A percentile compares a stretch with the other conserved stretches of the same genome.
phyloP scores from a whole-genome alignment of 305 asterid species.

The Solanum chacoense region DNA sequence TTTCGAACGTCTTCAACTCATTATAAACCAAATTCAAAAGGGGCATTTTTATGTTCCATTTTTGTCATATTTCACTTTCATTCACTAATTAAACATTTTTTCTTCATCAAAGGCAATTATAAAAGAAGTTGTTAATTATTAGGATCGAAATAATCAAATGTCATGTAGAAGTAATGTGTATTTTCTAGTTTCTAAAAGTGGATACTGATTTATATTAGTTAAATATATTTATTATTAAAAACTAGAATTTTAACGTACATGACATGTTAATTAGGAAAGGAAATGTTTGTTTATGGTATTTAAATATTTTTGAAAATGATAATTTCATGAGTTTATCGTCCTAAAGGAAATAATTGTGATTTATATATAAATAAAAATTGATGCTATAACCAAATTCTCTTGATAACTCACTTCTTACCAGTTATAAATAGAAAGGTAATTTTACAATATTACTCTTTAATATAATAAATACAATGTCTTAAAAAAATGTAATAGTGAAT shows the following conservation, averaged over 20 bases:
- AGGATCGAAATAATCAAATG: too few relatives aligned
- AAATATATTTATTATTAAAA: background rate
- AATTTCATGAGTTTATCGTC: background rate
- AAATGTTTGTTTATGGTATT: background rate
- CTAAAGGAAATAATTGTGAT: background rate
- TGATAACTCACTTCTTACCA: background rate
- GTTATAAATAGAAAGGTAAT: too few relatives aligned
- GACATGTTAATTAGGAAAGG: background rate
- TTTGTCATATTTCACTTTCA: background rate
- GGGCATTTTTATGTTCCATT: background rate
- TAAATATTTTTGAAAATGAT: background rate
- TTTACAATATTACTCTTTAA: too few relatives aligned
- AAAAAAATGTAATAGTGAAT: too few relatives aligned
- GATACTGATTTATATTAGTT: background rate
- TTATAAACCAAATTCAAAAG: background rate
- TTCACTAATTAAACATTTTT: background rate
- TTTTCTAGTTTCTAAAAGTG: background rate
- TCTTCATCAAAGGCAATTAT: background rate
- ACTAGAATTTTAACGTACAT: background rate
- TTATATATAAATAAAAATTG: background rate
- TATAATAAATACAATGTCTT: too few relatives aligned
- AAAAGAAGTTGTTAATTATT: too few relatives aligned
- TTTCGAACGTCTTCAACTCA: background rate
- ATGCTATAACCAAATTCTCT: background rate
- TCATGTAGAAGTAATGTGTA: background rate